Base-by-base conservation (phyloP, 176 grass and related monocot genomes). In the Rhynchospora breviuscula region DNA sequence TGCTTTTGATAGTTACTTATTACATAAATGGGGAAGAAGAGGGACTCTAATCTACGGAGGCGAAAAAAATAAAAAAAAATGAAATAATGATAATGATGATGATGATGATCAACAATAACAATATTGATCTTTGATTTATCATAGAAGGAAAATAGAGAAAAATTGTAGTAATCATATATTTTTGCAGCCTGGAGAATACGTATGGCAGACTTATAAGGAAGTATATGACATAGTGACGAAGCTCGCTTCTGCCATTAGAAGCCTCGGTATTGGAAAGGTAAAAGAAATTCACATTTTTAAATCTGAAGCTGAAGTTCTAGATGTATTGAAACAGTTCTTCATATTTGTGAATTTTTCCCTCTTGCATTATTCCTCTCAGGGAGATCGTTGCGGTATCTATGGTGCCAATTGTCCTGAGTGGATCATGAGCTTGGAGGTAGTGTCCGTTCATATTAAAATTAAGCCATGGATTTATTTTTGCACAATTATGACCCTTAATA, bases 351-450 rank as follows among this genome's bases (percentile, higher is more conserved):
- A 26, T 67, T 9, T 6, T 80, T 26, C 60, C 83, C 35, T 85
- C 21, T 83, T 57, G 53, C 6, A n/a, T 48, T 69, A 48, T 43
- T 80, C n/a, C 79, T 83, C 78, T 22, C 81, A 97, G 94, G 94
- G 86, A 72, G 81, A 79, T 72, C 87, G 89, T 78, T 93, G 91
- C 25, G 94, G 94, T 84, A 97, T 97, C 67, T 97, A 91, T 87
- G 91, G 94, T 79, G 89, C 72, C 75, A 97, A 97, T 85, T 93
- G 87, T 84, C 91, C 87, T 14, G 94, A 97, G 57, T 97, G 94
- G 94, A 79, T 93, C 64, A 91, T 97, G 53, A 97, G 89, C 17
- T 89, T 97, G 91, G 88, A 97, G 94, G 94, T 93, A 86, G 40
- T 47, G 4, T n/a, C 15, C n/a, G 7, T 57, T 12, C 13, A 57